Evolutionary conservation across 176 grass and related monocot species (phyloP).

Genomic region (Ensete glaucum): DNA sequence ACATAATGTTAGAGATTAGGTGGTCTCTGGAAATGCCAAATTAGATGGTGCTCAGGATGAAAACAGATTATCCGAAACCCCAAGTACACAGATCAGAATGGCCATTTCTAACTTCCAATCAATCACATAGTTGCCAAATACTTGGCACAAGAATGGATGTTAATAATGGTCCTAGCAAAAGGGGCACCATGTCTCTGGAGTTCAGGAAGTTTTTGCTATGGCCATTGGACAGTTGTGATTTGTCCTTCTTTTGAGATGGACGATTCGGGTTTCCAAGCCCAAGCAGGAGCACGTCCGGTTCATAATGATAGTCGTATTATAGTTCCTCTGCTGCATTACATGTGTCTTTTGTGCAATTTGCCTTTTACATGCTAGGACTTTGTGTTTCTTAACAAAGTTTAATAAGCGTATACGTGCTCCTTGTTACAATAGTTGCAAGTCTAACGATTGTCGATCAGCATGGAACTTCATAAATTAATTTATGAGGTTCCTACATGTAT

Average conservation of each 20-base stretch:
- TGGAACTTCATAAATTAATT: too few relatives aligned
- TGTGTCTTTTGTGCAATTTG: too few relatives aligned
- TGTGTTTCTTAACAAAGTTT: too few relatives aligned
- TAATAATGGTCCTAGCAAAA: background rate
- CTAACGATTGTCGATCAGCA: too few relatives aligned
- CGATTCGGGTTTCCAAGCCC: slow-evolving; percentile 75
- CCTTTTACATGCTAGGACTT: too few relatives aligned
- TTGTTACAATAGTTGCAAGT: too few relatives aligned
- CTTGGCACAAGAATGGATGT: slow-evolving; percentile 27
- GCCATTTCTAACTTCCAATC: background rate
- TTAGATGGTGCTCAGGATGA: background rate
- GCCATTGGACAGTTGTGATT: slow-evolving; percentile 47
- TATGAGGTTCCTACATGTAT: too few relatives aligned
- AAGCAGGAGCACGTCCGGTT: slow-evolving; percentile 74
- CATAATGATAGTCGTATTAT: slow-evolving; percentile 86
- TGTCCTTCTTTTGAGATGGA: slow-evolving; percentile 43
- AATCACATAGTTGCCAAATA: background rate
- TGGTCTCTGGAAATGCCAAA: background rate
- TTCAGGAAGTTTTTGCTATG: slow-evolving; percentile 71
- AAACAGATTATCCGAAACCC: background rate
- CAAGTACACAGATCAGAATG: background rate
- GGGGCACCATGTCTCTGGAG: background rate
- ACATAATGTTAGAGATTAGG: background rate
- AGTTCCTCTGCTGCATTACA: slow-evolving; percentile 50
- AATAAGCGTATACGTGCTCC: too few relatives aligned